Evolutionary conservation across 352 stramenopile species (phyloP), one percentile per base, ranked within the genome.

Genomic region (Phytophthora megakarya): DNA sequence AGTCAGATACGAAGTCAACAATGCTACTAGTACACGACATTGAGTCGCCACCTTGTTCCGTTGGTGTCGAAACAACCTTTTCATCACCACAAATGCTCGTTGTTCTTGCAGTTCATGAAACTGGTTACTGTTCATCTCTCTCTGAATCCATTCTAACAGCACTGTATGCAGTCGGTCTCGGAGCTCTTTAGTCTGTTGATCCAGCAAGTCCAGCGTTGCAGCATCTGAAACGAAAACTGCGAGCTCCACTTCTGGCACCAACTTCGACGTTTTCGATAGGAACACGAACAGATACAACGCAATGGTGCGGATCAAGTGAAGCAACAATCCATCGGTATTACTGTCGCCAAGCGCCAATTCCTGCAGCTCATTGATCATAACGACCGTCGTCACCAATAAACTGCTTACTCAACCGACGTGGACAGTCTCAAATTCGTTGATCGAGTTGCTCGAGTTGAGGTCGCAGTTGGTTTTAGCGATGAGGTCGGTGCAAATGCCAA

Each of bases 271-370:
- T 37, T 83, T 76, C 21, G 77, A 78, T 22, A 90, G 61, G 37
- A 76, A 70, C 25, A 84, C 75, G 50, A 84, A 87, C 52, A 90
- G 58, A 47, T 86, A 88, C 37, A 90, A 56, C 13, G 80, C 71
- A 53, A 90, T 67, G 21, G 82, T 80, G 61, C 80, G 79, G 50
- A 90, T 75, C 33, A 90, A 65, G 47, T 90, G 79, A 26, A 90
- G 70, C 56, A 89, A 53, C 37, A 89, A 45, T 43, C 63, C 69
- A 33, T 80, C 71, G 13, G 51, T 48, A 9, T 42, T 38, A 39
- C 49, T 35, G 25, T 38, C 26, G 47, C 30, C 21, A 8, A 35
- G 26, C n/a, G 25, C 23, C 32, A 52, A 32, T 45, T 59, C 30
- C 22, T 43, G 18, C 32, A 25, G 10, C 3, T 48, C n/a, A n/a